These are phyloP conservation scores for Cylindrodendrum hubeiense DNA, from an alignment of 2,329 filamentous ascomycete genomes.

Conservation along the genomic window DNA sequence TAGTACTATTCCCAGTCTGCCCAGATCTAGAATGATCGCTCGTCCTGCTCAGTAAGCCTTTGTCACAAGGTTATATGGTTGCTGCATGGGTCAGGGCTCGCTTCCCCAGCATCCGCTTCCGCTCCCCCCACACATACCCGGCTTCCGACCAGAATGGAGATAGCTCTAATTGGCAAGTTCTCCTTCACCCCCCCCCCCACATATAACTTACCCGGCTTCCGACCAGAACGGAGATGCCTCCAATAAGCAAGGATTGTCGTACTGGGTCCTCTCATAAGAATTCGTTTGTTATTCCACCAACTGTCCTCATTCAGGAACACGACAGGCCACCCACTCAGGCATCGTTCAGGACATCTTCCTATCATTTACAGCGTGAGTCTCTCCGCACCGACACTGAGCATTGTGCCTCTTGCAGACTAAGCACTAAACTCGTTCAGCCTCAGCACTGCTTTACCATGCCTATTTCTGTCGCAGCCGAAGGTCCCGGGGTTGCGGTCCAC, in stretches of 20 bases:
- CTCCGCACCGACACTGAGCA: not conserved
- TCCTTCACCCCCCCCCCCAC: no score
- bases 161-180: not conserved
- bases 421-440: not conserved
- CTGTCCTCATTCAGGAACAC: not conserved
- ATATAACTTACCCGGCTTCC: no score
- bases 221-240: no score
- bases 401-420: not conserved
- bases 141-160: not conserved
- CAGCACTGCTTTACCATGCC: not conserved
- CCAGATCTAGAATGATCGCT: not conserved
- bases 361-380: not conserved
- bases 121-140: not conserved
- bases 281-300: not conserved
- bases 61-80: not conserved
- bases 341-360: not conserved
- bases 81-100: not conserved
- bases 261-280: not conserved
- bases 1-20: not conserved
- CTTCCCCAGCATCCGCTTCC: no score
- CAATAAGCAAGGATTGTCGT: not conserved
- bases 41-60: not conserved
- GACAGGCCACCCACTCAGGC: not conserved
- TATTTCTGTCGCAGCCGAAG: no score
- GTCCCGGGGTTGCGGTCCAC: no score